Evolutionary conservation across 768 basidiomycete species (phyloP).

Genomic region (Asterophora parasitica): DNA sequence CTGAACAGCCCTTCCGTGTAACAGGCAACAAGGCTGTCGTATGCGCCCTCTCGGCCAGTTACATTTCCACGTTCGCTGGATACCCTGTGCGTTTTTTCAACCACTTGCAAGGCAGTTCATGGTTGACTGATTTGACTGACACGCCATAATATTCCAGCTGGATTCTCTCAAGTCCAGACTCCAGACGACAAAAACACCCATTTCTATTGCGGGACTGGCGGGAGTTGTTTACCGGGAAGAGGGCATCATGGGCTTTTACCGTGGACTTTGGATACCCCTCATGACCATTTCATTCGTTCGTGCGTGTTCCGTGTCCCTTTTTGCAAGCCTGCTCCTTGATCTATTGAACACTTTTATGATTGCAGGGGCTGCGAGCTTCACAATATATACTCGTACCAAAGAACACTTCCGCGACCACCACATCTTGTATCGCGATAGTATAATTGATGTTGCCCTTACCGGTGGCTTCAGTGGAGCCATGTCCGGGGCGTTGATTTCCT

Average conservation of each 20-base stretch:
- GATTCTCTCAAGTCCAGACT: slow-evolving; percentile 93
- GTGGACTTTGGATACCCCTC: slow-evolving; percentile 88
- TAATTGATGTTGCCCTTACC: slow-evolving; percentile 67
- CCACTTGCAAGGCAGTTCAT: neutral
- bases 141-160: slow-evolving; percentile 41
- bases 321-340: slow-evolving; percentile 3
- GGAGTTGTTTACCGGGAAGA: slow-evolving; percentile 75
- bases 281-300: slow-evolving; percentile 96
- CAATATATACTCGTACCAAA: slow-evolving; percentile 84
- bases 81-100: slow-evolving; percentile 58
- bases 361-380: slow-evolving; percentile 84
- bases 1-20: slow-evolving; percentile 13
- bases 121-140: slow-evolving; percentile 1
- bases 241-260: slow-evolving; percentile 85
- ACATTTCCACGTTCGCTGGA: slow-evolving; percentile 88
- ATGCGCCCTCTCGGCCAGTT: slow-evolving; percentile 86
- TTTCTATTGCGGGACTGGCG: slow-evolving; percentile 71
- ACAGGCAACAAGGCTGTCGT: slow-evolving; percentile 84
- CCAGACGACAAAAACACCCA: slow-evolving; percentile 74
- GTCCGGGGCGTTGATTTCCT: slow-evolving; percentile 85
- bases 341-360: neutral
- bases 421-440: slow-evolving; percentile 51
- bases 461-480: slow-evolving; percentile 84
- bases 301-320: slow-evolving; percentile 37
- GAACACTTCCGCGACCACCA: slow-evolving; percentile 59